Evolutionary conservation across 129 eudicot genomes (phyloP).

Genomic region (Flaveria trinervia): DNA sequence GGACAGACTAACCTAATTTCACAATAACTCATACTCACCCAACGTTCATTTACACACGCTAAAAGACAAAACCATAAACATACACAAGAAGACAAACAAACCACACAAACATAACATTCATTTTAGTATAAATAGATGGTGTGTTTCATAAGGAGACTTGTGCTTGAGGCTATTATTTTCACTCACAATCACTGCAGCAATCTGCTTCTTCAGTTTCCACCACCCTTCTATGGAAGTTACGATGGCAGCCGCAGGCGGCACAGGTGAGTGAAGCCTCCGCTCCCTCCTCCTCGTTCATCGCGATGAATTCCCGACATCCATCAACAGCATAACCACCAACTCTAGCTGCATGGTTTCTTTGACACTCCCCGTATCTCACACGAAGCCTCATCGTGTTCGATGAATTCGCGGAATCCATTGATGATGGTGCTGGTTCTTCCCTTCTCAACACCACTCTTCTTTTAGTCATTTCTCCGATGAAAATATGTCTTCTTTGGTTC

Average conservation of each 20-base stretch:
- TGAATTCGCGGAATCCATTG: constrained; percentile 44
- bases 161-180: constrained; percentile 15
- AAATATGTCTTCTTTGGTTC: constrained; percentile 23
- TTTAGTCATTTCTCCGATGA: constrained; percentile 50
- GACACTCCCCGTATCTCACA: constrained; percentile 82
- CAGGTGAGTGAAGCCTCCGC: constrained; percentile 56
- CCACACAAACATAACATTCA: constrained; percentile 23
- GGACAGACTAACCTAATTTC: constrained; percentile 32
- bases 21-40: constrained; percentile 37
- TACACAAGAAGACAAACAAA: constrained; percentile 36
- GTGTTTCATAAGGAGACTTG: constrained; percentile 29
- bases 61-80: constrained; percentile 41
- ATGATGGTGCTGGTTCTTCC: constrained; percentile 32
- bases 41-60: constrained; percentile 40
- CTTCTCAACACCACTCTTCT: constrained; percentile 49
- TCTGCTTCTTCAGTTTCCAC: constrained; percentile 61
- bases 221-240: constrained; percentile 77
- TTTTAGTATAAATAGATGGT: constrained; percentile 35
- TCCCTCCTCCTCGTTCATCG: constrained; percentile 46
- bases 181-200: constrained; percentile 33
- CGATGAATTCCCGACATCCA: constrained; percentile 84
- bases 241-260: constrained; percentile 91
- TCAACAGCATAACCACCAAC: constrained; percentile 83
- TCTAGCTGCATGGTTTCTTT: constrained; percentile 78
- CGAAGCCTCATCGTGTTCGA: constrained; percentile 45